Conservation (phyloP, 768 basidiomycete genomes). For the Hirschioporus abietinus region DNA sequence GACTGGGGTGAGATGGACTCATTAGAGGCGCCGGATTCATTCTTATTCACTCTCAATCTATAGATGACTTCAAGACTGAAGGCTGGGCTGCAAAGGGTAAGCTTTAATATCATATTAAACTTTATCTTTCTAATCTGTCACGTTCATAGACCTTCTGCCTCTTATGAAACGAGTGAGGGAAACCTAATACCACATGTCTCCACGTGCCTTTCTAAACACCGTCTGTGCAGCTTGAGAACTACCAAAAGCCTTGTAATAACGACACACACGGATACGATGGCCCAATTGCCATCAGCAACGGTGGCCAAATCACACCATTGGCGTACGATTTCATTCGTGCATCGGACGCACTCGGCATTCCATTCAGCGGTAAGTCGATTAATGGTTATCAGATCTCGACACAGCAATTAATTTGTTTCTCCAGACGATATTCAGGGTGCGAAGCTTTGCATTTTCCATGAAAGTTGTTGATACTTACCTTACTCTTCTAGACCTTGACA, state of each 20-base stretch:
- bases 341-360: conserved; percentile 53
- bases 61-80: conserved; percentile 68
- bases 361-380: conserved; percentile 50
- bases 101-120: conserved; percentile 8
- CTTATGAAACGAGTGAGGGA: conserved; percentile 59
- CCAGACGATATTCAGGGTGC: conserved; percentile 60
- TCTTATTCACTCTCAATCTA: conserved; percentile 6
- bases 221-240: conserved; percentile 54
- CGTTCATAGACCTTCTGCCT: conserved; percentile 51
- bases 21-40: neutral
- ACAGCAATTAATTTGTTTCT: neutral
- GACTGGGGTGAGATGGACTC: conserved; percentile 50
- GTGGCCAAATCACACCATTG: conserved; percentile 55
- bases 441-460: conserved; percentile 1
- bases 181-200: neutral
- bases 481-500: conserved; percentile 40
- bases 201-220: neutral
- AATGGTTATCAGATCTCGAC: neutral
- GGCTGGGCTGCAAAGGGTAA: conserved; percentile 63
- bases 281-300: conserved; percentile 70
- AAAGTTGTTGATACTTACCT: neutral
- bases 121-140: conserved; percentile 4
- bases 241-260: conserved; percentile 68
- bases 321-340: conserved; percentile 70
- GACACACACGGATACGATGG: conserved; percentile 66